Evolutionary conservation across 2,329 filamentous ascomycete genomes (phyloP), one percentile per base, ranked within the genome.

Genomic region (Rhinocladiella similis): DNA sequence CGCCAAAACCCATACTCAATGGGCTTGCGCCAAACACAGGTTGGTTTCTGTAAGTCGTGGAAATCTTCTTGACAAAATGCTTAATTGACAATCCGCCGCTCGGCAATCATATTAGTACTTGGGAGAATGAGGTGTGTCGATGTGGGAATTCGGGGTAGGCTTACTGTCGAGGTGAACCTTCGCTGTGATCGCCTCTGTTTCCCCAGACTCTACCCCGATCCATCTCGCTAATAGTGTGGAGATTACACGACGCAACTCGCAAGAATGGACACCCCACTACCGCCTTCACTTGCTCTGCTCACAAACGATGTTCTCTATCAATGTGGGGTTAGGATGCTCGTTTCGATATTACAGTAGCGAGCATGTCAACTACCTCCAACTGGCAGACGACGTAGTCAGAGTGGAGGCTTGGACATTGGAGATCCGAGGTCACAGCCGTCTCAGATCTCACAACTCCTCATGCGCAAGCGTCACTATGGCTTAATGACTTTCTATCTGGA

Each of bases 251-350:
- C 49, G 19, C 35, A 14, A 36, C 29, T 45, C 36, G 9, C 38
- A n/a, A 25, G 36, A 46, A 53, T n/a, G 22, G 22, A 25, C 22
- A 25, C 50, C 50, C 50, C 50, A 53, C 50, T 22, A 22, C 9
- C 45, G 25, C 41, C 50, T 36, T 35, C 27, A 35, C 14, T 22
- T 53, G 25, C 39, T 46, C 16, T 47, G n/a, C 36, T 33, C 12
- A 53, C 39, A 20, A 29, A 46, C 50, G 25, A n/a, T 12, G 39
- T 52, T n/a, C 35, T n/a, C 5, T 18, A 22, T 52, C 39, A 27
- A 46, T 53, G 50, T 46, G 50, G 50, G 50, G 50, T 53, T n/a
- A 36, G 1, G 50, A 9, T 19, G 10, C 18, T 29, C 33, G 46
- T 18, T 14, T 18, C 16, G 27, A 18, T 1, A 5, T 19, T 36